Conservation (phyloP, 73 alveolate genomes). For the Durusdinium trenchii region DNA sequence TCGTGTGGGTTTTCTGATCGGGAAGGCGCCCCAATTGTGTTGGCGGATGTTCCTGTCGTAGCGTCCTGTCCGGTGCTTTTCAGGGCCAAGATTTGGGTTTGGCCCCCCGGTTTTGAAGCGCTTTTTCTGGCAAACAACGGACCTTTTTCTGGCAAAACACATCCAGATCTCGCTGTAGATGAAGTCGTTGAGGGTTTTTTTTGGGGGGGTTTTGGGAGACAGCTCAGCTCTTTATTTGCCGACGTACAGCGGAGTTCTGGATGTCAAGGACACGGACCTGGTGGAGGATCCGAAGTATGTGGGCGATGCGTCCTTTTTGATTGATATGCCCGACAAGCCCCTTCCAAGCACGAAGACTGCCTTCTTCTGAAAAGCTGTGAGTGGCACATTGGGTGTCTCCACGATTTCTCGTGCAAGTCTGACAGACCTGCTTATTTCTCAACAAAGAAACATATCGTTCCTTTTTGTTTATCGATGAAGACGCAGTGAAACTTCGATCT, state of each 20-base stretch:
- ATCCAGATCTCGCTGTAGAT: too few species aligned
- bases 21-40: conserved; percentile 29
- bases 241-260: neutral
- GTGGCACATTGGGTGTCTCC: neutral
- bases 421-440: too few species aligned
- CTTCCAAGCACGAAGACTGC: neutral
- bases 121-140: neutral
- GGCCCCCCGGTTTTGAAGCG: neutral
- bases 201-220: neutral
- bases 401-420: too few species aligned
- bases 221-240: neutral
- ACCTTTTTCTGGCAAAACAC: too few species aligned
- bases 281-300: conserved; percentile 94
- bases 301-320: conserved; percentile 79
- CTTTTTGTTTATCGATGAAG: too few species aligned
- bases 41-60: neutral
- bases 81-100: neutral
- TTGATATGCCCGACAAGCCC: conserved; percentile 76
- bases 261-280: conserved; percentile 94
- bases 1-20: conserved; percentile 89
- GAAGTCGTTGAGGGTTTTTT: too few species aligned
- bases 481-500: neutral
- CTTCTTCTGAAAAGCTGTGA: neutral
- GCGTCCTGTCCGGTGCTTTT: neutral
- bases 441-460: neutral